phyloP scores from a whole-genome alignment of 768 basidiomycete genomes.

The Termitomyces eurrhizus region DNA sequence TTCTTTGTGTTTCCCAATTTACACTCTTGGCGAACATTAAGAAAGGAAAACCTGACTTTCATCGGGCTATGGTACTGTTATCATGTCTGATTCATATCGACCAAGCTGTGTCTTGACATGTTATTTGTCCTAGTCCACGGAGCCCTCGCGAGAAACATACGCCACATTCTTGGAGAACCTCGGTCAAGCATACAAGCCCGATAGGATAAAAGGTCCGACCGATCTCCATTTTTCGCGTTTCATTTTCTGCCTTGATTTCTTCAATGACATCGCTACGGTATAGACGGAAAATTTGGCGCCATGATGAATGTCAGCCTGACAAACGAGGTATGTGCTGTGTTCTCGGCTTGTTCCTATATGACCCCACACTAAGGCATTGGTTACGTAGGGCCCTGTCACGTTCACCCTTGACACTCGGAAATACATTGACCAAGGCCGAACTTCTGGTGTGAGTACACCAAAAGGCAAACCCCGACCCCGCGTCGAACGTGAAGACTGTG shows the following conservation, averaged over 20 bases:
- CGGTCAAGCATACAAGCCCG: slow-evolving; percentile 59
- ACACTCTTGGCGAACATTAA: slow-evolving; percentile 83
- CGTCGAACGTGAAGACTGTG: neutral
- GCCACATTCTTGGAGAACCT: slow-evolving; percentile 67
- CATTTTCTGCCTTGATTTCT: neutral
- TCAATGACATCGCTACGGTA: neutral
- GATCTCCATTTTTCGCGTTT: slow-evolving; percentile 4
- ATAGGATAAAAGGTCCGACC: slow-evolving; percentile 72
- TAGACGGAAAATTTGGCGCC: slow-evolving; percentile 92
- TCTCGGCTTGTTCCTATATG: slow-evolving; percentile 23
- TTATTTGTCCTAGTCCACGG: slow-evolving; percentile 46
- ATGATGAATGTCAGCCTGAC: slow-evolving; percentile 91
- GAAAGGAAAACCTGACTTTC: slow-evolving; percentile 93
- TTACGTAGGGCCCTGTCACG: slow-evolving; percentile 73
- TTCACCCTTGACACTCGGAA: slow-evolving; percentile 82
- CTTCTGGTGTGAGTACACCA: slow-evolving; percentile 10
- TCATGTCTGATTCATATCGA: neutral
- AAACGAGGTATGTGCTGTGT: slow-evolving; percentile 65
- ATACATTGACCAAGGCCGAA: slow-evolving; percentile 38
- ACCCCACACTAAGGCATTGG: slow-evolving; percentile 31
- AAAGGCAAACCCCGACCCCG: neutral
- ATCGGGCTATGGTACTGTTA: slow-evolving; percentile 77
- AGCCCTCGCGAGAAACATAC: slow-evolving; percentile 68
- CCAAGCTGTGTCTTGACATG: neutral
- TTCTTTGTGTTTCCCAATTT: slow-evolving; percentile 95